Base-by-base conservation (phyloP, 2,329 filamentous ascomycete species). In the Penicillium sp. region DNA sequence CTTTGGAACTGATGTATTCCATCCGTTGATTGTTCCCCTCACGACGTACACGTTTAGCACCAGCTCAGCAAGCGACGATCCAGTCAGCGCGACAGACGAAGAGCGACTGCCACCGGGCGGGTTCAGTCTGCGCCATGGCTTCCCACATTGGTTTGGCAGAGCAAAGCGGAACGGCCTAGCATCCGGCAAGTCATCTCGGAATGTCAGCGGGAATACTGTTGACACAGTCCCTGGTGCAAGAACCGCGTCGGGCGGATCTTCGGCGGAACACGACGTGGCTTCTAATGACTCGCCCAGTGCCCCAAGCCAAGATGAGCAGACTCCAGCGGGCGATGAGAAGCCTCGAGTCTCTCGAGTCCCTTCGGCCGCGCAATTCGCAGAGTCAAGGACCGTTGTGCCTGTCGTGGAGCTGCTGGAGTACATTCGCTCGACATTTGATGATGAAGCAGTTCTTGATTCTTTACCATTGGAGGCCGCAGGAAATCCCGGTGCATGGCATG, bases 21-120 rank as follows among this genome's bases (percentile, higher is more conserved):
- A 99, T 75, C 94, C 94, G 19, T 83, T 99, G 45, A 89, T 98
- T 67, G 93, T 93, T 7, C 93, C 95, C 40, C 83, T 96, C 63
- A 97, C 93, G n/a, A 97, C 92, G 3, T 96, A 97, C 78, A 95
- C 92, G 73, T 96, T 96, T 80, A 90, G 92, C 45, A 93, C 91
- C 63, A 89, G 90, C 59, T 87, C 90, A 38, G 86, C 90, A 63
- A 88, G 88, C 63, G 85, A 85, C 58, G 91, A 91, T 52, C 92
- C 91, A 0, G 89, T 93, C 63, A 94, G 91, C 74, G 91, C 92
- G 8, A 89, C 88, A 1, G 92, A 97, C 69, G 88, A 92, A 37
- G 91, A 96, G 73, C 83, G 91, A 14, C 80, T 97, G 55, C 91
- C 93, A 0, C 93, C 94, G 0, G 95, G 94, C 1, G 91, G 92